Conservation (phyloP, 148 eudicot species). For the Cornus controversa region DNA sequence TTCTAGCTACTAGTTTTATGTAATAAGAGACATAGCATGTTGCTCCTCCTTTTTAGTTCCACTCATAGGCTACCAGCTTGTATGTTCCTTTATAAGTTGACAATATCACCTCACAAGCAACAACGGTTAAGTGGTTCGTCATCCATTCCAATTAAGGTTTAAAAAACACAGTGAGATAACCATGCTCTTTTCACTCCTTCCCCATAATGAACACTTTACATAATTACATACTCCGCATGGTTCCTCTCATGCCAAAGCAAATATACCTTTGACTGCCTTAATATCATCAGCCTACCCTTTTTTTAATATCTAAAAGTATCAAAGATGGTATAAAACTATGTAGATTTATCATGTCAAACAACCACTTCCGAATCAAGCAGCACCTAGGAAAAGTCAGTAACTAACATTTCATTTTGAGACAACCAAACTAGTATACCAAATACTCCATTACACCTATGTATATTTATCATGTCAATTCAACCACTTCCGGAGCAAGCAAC, state of each 20-base stretch:
- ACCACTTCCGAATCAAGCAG: neutral
- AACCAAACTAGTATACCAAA: neutral
- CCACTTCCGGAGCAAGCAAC: too few relatives aligned
- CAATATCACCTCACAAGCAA: neutral
- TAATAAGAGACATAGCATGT: neutral
- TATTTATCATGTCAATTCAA: too few relatives aligned
- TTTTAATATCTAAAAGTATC: neutral
- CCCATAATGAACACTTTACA: too few relatives aligned
- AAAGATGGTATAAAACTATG: neutral
- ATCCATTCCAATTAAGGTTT: neutral
- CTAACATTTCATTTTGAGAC: neutral
- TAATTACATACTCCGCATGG: too few relatives aligned
- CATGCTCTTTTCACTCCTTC: neutral
- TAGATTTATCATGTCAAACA: neutral
- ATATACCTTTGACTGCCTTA: too few relatives aligned
- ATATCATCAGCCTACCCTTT: too few relatives aligned
- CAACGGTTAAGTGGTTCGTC: neutral
- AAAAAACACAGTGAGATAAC: neutral
- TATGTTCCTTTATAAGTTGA: neutral
- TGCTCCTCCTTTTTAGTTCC: too few relatives aligned
- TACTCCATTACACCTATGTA: too few relatives aligned
- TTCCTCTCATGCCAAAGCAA: too few relatives aligned
- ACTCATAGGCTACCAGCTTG: neutral
- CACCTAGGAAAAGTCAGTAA: neutral
- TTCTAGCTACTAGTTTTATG: neutral